These are phyloP conservation scores for Ilyonectria destructans DNA, from an alignment of 2,329 filamentous ascomycete species.

Conservation along the genomic window DNA sequence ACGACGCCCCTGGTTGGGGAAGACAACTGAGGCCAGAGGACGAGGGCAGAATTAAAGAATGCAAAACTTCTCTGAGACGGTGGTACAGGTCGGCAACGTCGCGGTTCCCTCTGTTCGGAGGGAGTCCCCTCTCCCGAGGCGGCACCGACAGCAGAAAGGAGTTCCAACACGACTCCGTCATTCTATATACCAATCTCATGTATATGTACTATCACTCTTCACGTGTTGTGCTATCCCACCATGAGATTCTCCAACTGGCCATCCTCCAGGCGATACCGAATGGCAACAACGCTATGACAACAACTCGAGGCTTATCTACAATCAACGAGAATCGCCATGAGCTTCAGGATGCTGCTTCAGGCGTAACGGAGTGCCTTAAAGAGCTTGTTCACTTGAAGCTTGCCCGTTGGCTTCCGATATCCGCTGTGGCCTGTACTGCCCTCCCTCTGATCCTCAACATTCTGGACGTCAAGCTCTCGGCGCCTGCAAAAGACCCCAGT, in stretches of 20 bases:
- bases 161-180: conserved; percentile 59
- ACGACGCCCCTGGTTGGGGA: conserved; percentile 60
- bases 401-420: conserved; percentile 64
- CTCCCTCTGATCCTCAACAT: conserved; percentile 54
- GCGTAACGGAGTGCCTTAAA: conserved; percentile 63
- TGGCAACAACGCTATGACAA: conserved; percentile 44
- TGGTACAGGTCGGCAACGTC: conserved; percentile 60
- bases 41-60: conserved; percentile 52
- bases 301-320: conserved; percentile 51
- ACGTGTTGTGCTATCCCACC: conserved; percentile 61
- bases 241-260: conserved; percentile 63
- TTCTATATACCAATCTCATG: conserved; percentile 64
- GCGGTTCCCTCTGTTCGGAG: conserved; percentile 58
- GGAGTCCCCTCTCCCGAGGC: conserved; percentile 48
- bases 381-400: conserved; percentile 63
- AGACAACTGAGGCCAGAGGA: conserved; percentile 53
- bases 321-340: conserved; percentile 61
- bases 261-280: conserved; percentile 56
- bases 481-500: conserved; percentile 27
- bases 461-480: conserved; percentile 55
- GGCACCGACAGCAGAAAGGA: conserved; percentile 47
- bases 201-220: conserved; percentile 69
- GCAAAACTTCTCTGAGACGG: conserved; percentile 55
- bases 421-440: conserved; percentile 57
- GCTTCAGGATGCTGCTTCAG: conserved; percentile 61